Conservation (phyloP, 2,329 filamentous ascomycete genomes). For the Curvularia verruculosa region DNA sequence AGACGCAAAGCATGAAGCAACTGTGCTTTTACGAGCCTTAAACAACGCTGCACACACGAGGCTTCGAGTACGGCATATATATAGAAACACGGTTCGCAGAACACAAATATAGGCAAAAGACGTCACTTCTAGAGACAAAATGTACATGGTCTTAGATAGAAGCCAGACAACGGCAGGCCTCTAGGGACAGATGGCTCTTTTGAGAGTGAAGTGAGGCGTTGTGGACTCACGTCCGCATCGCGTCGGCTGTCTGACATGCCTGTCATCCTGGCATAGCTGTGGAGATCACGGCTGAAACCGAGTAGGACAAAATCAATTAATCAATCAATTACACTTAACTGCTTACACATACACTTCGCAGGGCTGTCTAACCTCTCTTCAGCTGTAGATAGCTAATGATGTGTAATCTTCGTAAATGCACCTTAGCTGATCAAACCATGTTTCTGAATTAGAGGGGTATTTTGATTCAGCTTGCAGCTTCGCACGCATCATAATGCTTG, state of each 20-base stretch:
- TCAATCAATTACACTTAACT: neutral
- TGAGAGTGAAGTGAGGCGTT: conserved; percentile 10
- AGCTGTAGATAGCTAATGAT: too few species aligned
- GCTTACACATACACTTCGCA: too few species aligned
- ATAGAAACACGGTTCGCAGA: conserved; percentile 10
- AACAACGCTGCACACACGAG: neutral
- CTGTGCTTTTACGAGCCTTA: neutral
- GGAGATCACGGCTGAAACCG: conserved; percentile 15
- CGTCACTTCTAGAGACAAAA: conserved; percentile 6
- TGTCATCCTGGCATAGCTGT: conserved; percentile 15
- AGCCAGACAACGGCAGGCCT: conserved; percentile 11
- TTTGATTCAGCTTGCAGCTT: too few species aligned
- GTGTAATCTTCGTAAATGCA: too few species aligned
- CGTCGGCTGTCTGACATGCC: conserved; percentile 19
- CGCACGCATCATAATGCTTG: too few species aligned
- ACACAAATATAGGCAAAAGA: conserved; percentile 6
- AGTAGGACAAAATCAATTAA: conserved; percentile 14
- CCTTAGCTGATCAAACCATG: neutral
- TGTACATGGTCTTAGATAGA: conserved; percentile 7
- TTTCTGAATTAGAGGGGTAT: too few species aligned
- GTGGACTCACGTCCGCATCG: conserved; percentile 14
- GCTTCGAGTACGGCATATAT: conserved; percentile 8
- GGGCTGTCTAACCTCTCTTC: too few species aligned
- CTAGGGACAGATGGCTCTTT: conserved; percentile 15
- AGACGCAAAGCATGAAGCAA: neutral